Evolutionary conservation across 345 rosid genomes (phyloP).

Genomic region (Salix udensis): DNA sequence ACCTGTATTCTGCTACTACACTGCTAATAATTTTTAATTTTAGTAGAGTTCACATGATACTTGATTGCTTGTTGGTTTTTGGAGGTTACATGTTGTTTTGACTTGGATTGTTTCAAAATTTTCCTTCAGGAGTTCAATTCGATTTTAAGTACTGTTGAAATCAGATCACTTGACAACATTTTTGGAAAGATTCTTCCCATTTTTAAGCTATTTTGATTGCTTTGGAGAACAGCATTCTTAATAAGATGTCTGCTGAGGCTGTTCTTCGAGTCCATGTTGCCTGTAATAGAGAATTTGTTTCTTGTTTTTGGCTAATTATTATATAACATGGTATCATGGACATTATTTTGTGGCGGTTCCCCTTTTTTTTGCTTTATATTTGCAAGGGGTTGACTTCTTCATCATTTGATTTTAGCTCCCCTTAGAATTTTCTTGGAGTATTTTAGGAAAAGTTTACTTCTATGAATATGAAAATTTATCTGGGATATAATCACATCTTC

Average conservation of each 20-base stretch:
- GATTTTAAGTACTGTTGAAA: not conserved
- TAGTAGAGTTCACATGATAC: not conserved
- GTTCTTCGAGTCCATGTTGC: not conserved
- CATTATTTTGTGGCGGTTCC: not conserved
- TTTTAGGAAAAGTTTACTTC: not conserved
- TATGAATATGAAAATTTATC: not conserved
- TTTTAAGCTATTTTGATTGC: not conserved
- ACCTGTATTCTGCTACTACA: not conserved
- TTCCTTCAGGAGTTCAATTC: conserved; percentile 6
- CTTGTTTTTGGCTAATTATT: not conserved
- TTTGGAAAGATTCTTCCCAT: not conserved
- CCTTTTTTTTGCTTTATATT: no score
- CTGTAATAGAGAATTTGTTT: not conserved
- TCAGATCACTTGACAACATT: not conserved
- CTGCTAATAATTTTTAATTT: not conserved
- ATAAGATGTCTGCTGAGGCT: not conserved
- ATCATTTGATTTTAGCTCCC: not conserved
- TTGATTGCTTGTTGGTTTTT: not conserved
- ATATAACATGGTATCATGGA: not conserved
- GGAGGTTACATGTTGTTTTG: not conserved
- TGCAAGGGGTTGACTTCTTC: not conserved
- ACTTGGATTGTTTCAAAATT: not conserved
- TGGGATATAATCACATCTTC: not conserved
- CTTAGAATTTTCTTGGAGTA: not conserved
- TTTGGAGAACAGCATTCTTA: not conserved